Evolutionary conservation across 495 filamentous ascomycete genomes (phyloP).

Genomic region (Tuber microsphaerosporum): DNA sequence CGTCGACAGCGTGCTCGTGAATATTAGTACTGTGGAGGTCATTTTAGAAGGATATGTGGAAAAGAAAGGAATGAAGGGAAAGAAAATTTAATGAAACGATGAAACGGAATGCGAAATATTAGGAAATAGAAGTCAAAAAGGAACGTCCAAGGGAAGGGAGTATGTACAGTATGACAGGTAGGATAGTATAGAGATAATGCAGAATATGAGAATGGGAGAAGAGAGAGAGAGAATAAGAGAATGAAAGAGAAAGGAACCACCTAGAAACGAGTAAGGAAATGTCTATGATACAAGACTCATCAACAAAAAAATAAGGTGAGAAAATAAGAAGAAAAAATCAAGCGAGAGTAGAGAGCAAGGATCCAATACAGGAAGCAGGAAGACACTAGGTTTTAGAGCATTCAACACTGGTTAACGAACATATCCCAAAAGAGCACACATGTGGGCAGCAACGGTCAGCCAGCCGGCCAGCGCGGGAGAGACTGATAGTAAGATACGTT

Average conservation of each 20-base stretch:
- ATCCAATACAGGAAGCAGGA: background rate
- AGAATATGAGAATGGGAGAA: background rate
- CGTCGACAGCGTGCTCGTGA: background rate
- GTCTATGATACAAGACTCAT: background rate
- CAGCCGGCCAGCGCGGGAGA: background rate
- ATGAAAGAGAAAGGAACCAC: background rate
- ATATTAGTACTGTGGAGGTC: background rate
- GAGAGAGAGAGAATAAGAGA: background rate
- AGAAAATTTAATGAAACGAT: background rate
- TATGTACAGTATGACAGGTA: background rate
- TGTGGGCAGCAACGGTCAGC: background rate
- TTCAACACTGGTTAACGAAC: background rate
- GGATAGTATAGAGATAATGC: background rate
- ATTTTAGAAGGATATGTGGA: background rate
- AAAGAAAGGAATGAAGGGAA: background rate
- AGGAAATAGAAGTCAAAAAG: background rate
- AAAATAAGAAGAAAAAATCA: background rate
- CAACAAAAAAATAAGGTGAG: background rate
- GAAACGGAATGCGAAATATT: background rate
- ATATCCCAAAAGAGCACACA: background rate
- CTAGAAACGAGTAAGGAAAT: background rate
- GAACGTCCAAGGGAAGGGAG: background rate
- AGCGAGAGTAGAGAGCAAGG: background rate
- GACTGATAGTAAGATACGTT: background rate
- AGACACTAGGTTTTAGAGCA: background rate